These are phyloP conservation scores for Blastobotrys indianensis DNA, from an alignment of 1,139 yeast genomes.

Conservation along the genomic window DNA sequence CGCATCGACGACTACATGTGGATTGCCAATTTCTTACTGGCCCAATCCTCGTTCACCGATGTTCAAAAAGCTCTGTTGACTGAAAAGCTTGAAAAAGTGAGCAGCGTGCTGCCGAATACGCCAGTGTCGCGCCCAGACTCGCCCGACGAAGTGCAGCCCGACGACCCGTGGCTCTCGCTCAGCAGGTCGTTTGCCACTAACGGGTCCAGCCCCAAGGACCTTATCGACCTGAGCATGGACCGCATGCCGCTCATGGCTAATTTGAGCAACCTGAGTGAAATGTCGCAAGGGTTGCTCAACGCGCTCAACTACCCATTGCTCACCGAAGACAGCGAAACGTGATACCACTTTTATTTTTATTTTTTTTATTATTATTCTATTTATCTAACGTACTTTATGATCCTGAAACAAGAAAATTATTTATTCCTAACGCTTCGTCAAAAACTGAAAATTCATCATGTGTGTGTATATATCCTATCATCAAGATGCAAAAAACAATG, in stretches of 20 bases:
- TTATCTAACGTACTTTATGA: background rate
- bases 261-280: slow-evolving; percentile 4
- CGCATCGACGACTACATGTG: slow-evolving; percentile 18
- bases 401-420: too few relatives aligned
- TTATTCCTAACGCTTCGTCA: too few relatives aligned
- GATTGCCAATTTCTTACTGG: slow-evolving; percentile 18
- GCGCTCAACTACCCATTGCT: background rate
- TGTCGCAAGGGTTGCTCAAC: slow-evolving; percentile 5
- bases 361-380: background rate
- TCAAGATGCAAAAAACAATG: too few relatives aligned
- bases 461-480: too few relatives aligned
- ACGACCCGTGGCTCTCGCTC: slow-evolving; percentile 7
- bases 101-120: background rate
- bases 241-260: slow-evolving; percentile 2
- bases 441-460: too few relatives aligned
- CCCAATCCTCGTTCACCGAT: slow-evolving; percentile 14
- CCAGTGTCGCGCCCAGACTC: background rate
- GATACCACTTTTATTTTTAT: background rate
- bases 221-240: background rate
- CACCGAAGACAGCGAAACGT: background rate
- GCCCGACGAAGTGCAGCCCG: background rate
- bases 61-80: slow-evolving; percentile 14
- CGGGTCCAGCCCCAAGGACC: background rate
- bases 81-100: slow-evolving; percentile 15
- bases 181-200: background rate